Percentiles rank a stretch among this genome's conserved stretches.
These are phyloP conservation scores for Chaetomium fimeti DNA, from an alignment of 495 filamentous ascomycete species.

Conservation along the genomic window DNA sequence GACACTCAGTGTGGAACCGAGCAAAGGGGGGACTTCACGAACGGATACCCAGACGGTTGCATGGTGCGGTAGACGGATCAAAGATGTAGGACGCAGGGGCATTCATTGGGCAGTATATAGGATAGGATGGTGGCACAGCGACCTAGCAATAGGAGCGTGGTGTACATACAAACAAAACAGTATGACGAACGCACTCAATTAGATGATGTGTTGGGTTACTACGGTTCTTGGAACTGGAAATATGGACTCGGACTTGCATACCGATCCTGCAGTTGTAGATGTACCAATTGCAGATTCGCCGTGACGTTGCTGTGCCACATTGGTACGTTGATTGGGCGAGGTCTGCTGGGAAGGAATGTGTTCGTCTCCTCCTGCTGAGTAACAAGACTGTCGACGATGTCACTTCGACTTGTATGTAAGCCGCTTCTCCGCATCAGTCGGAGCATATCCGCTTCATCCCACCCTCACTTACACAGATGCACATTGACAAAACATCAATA, in stretches of 20 bases:
- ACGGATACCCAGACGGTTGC: background rate
- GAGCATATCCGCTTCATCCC: background rate
- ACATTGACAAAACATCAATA: background rate
- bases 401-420: background rate
- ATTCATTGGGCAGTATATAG: background rate
- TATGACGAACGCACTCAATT: background rate
- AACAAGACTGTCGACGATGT: background rate
- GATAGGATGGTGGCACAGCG: background rate
- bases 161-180: too few relatives aligned
- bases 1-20: background rate
- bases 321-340: too few relatives aligned
- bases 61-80: background rate
- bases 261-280: too few relatives aligned
- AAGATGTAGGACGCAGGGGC: background rate
- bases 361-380: background rate
- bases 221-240: background rate
- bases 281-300: background rate
- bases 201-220: background rate
- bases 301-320: background rate
- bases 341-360: too few relatives aligned
- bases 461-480: background rate
- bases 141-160: conserved; percentile 6
- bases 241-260: too few relatives aligned
- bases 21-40: background rate
- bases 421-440: background rate